A percentile compares a stretch with the other conserved stretches of the same genome.
phyloP scores from a whole-genome alignment of 2,329 filamentous ascomycete species.

The Fonsecaea multimorphosa region DNA sequence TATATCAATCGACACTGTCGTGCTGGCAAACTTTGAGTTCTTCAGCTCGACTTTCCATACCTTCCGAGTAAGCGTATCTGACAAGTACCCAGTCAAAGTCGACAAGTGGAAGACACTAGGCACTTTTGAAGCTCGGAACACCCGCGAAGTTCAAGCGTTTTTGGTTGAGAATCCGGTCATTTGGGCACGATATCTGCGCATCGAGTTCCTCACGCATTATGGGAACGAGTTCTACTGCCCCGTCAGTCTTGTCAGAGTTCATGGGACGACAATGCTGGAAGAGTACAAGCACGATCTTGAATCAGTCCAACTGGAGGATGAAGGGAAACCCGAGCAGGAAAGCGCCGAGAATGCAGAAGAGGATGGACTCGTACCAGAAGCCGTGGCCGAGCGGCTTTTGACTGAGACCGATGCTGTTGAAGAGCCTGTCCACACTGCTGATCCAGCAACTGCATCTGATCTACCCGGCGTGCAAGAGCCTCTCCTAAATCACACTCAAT shows the following conservation, averaged over 20 bases:
- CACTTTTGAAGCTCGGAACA: slow-evolving; percentile 88
- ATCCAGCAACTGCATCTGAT: not conserved
- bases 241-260: slow-evolving; percentile 84
- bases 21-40: slow-evolving; percentile 98
- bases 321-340: slow-evolving; percentile 42
- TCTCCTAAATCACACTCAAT: not conserved
- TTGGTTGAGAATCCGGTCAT: slow-evolving; percentile 92
- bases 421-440: slow-evolving; percentile 35
- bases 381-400: slow-evolving; percentile 36
- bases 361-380: slow-evolving; percentile 26
- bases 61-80: slow-evolving; percentile 90
- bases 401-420: slow-evolving; percentile 33
- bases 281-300: slow-evolving; percentile 90
- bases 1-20: slow-evolving; percentile 87
- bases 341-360: slow-evolving; percentile 34
- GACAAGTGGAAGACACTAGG: slow-evolving; percentile 92
- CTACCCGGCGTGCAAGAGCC: not conserved
- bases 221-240: slow-evolving; percentile 98
- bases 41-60: slow-evolving; percentile 96
- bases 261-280: slow-evolving; percentile 92
- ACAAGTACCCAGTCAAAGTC: slow-evolving; percentile 88
- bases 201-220: slow-evolving; percentile 92
- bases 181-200: slow-evolving; percentile 89
- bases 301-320: slow-evolving; percentile 61
- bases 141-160: slow-evolving; percentile 92